Conservation (phyloP, 805 yeast species). For the Myxozyma nipponensis region DNA sequence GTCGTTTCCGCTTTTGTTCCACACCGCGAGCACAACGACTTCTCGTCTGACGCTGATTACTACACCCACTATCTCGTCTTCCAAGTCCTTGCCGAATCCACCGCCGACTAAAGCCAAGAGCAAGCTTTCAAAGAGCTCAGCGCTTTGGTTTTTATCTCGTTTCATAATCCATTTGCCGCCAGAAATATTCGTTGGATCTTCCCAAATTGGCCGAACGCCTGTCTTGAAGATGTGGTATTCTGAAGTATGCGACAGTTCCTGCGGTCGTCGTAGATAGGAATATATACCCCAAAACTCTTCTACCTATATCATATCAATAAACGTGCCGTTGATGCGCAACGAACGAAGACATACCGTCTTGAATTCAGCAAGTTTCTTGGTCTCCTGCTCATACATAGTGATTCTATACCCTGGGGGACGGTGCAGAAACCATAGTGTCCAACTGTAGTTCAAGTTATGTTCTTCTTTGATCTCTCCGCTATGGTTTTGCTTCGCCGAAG, state of each 20-base stretch:
- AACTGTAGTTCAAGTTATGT: conserved; percentile 84
- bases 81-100: conserved; percentile 44
- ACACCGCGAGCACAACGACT: conserved; percentile 51
- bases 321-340: background rate
- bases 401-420: conserved; percentile 59
- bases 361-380: conserved; percentile 88
- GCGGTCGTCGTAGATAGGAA: conserved; percentile 86
- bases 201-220: conserved; percentile 98
- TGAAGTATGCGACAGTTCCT: conserved; percentile 83
- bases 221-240: conserved; percentile 94
- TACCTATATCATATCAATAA: conserved; percentile 42
- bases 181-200: conserved; percentile 74
- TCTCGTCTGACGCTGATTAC: conserved; percentile 57
- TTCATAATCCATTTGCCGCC: conserved; percentile 94
- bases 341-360: conserved; percentile 43
- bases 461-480: background rate
- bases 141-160: conserved; percentile 51
- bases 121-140: conserved; percentile 41
- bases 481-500: background rate
- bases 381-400: conserved; percentile 86
- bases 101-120: conserved; percentile 48
- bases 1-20: conserved; percentile 47
- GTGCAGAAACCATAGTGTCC: conserved; percentile 98
- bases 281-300: conserved; percentile 98
- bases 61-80: conserved; percentile 49